These are phyloP conservation scores for Aspergillus sp. DNA, from an alignment of 2,329 filamentous ascomycete genomes.

Conservation along the genomic window DNA sequence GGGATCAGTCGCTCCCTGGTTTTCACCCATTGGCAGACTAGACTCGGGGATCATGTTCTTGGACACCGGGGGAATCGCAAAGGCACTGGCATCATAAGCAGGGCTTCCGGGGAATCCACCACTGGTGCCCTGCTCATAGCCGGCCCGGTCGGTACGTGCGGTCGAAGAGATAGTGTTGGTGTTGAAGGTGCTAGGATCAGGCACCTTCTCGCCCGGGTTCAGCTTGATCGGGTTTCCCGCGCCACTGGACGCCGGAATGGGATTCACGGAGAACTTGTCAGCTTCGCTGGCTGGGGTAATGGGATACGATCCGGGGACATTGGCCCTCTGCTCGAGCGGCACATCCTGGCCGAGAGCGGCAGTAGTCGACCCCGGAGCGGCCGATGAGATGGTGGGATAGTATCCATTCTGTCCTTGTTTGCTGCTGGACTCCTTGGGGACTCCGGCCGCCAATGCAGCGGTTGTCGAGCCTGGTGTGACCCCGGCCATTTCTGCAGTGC, in stretches of 20 bases:
- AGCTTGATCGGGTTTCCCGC: constrained; percentile 77
- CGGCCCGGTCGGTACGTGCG: constrained; percentile 72
- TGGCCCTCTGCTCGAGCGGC: constrained; percentile 58
- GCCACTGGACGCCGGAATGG: constrained; percentile 60
- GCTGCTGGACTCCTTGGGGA: constrained; percentile 34
- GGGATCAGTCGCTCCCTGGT: constrained; percentile 50
- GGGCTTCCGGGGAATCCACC: constrained; percentile 44
- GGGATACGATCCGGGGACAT: constrained; percentile 69
- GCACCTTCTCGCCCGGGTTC: constrained; percentile 77
- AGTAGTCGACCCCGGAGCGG: constrained; percentile 69
- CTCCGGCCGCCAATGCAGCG: constrained; percentile 51
- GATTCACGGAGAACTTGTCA: constrained; percentile 53
- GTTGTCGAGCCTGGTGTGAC: constrained; percentile 72
- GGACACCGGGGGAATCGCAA: constrained; percentile 58
- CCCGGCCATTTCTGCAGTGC: constrained; percentile 54
- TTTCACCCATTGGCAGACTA: constrained; percentile 67
- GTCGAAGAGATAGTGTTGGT: constrained; percentile 70
- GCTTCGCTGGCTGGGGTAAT: constrained; percentile 64
- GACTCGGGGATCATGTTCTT: constrained; percentile 78
- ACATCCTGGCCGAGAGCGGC: constrained; percentile 68
- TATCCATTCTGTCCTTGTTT: constrained; percentile 19
- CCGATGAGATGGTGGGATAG: constrained; percentile 62
- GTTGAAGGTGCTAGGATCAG: constrained; percentile 64
- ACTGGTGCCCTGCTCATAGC: constrained; percentile 75
- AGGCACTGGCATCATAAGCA: constrained; percentile 38